Percentiles rank a stretch among this genome's conserved stretches.
These are phyloP conservation scores for Aureobasidium sp. DNA, from an alignment of 2,329 filamentous ascomycete genomes.

Conservation along the genomic window DNA sequence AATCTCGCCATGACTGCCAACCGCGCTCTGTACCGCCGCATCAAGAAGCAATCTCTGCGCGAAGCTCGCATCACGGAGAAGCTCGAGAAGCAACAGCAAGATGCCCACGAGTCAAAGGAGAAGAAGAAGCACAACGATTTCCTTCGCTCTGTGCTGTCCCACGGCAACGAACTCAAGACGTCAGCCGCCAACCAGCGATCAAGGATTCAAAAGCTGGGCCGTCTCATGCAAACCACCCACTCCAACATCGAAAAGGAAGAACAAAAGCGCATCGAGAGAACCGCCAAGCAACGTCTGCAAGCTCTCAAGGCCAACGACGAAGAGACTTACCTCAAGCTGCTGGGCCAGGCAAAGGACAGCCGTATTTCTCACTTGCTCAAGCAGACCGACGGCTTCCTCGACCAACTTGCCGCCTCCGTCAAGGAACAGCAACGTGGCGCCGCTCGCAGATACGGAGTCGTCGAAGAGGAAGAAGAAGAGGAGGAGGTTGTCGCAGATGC, in stretches of 20 bases:
- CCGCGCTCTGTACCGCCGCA: constrained; percentile 76
- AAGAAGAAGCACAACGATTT: constrained; percentile 97
- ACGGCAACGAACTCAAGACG: constrained; percentile 67
- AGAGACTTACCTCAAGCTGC: constrained; percentile 94
- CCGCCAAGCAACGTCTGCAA: constrained; percentile 98
- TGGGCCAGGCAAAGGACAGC: constrained; percentile 97
- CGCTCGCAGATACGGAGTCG: constrained; percentile 63
- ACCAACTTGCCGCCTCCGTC: constrained; percentile 89
- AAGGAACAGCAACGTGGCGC: constrained; percentile 85
- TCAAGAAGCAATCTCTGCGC: constrained; percentile 94
- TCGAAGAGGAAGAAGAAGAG: constrained; percentile 39
- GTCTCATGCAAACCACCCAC: constrained; percentile 81
- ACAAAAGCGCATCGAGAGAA: constrained; percentile 94
- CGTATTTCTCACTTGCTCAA: constrained; percentile 95
- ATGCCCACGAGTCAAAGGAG: constrained; percentile 89
- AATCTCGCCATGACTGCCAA: constrained; percentile 97
- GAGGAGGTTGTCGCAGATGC: constrained; percentile 57
- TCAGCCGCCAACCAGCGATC: constrained; percentile 57
- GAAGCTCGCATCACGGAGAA: constrained; percentile 98
- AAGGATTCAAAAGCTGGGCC: constrained; percentile 77
- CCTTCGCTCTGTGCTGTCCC: constrained; percentile 74
- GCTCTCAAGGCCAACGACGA: constrained; percentile 98
- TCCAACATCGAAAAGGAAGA: constrained; percentile 98
- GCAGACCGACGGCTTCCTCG: constrained; percentile 95
- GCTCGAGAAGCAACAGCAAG: constrained; percentile 95